Evolutionary conservation across 305 asterid genomes (phyloP), one percentile per base, ranked within the genome.

Genomic region (Fraxinus angustifolia): DNA sequence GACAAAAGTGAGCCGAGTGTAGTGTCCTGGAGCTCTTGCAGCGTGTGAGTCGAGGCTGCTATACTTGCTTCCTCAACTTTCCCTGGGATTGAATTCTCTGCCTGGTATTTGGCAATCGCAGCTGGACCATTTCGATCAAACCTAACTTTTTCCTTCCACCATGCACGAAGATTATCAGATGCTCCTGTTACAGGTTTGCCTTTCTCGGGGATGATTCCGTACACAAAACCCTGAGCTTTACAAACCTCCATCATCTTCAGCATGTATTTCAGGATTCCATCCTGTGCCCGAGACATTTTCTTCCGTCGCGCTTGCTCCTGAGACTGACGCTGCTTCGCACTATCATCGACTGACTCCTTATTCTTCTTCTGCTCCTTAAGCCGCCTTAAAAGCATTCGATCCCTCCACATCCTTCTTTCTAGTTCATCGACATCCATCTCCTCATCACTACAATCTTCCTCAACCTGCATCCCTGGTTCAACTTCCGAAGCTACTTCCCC

Each of bases 251-350:
- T 91, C 90, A 88, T 88, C 79, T 90, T 90, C 72, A 91, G 83
- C 96, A 91, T 90, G 33, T 91, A 91, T 65, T 91, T 91, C 84
- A 91, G 77, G 87, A 91, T 91, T 10, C 92, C 94, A 34, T 91
- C 96, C 76, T 90, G 94, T 0, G 96, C 96, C 3, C 94, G 91
- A 28, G 96, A 90, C 94, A 91, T 90, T 71, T 91, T 91, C 90
- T 89, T 91, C 85, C 96, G 48, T 12, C 94, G 89, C 0, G 96
- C 93, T 70, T 90, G 96, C 84, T 91, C 96, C 58, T 83, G 91
- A 2, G 93, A 87, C 35, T 90, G 88, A 3, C 87, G 86, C 77
- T 83, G 89, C 90, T 86, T 88, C 1, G 83, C 79, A 3, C 72
- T 60, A 34, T 86, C 91, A 1, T 85, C 90, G 2, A 6, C 31